phyloP scores from a whole-genome alignment of 108 stramenopile species.

The Phaeodactylum tricornutum region DNA sequence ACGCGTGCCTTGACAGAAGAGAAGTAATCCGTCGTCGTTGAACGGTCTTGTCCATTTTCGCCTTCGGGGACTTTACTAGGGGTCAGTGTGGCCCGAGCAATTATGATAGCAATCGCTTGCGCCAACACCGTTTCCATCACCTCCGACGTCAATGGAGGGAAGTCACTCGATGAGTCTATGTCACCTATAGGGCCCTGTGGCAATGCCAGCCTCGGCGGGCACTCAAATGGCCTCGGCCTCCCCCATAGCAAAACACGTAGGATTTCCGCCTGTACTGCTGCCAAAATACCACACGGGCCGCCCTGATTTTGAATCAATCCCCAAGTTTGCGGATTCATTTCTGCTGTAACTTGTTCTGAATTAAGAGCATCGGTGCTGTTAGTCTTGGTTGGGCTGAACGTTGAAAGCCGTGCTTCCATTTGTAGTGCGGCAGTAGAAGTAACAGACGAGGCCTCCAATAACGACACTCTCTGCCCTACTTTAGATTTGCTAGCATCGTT shows the following conservation, averaged over 20 bases:
- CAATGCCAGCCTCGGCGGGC: constrained; percentile 1
- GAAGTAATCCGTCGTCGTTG: no score
- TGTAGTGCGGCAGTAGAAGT: constrained; percentile 4
- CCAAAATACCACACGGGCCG: constrained; percentile 85
- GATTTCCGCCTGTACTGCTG: constrained; percentile 77
- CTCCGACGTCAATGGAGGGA: constrained; percentile 13
- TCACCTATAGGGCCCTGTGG: constrained; percentile 1
- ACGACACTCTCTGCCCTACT: no score
- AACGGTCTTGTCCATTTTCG: no score
- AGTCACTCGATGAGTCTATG: neutral
- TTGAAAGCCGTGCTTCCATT: neutral
- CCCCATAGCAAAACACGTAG: constrained; percentile 53
- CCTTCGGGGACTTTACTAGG: no score
- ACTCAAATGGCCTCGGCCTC: no score
- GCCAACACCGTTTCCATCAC: constrained; percentile 33
- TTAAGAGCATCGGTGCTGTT: constrained; percentile 7
- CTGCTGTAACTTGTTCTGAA: neutral
- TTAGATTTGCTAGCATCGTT: neutral
- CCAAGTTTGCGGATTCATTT: constrained; percentile 18
- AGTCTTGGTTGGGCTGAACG: neutral
- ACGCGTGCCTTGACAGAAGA: no score
- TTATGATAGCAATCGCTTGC: constrained; percentile 47
- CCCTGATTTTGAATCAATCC: constrained; percentile 79
- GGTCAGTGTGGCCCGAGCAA: constrained; percentile 52
- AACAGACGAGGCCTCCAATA: no score